These are phyloP conservation scores for Syzygium jambos DNA, from an alignment of 345 rosid genomes.

Conservation along the genomic window DNA sequence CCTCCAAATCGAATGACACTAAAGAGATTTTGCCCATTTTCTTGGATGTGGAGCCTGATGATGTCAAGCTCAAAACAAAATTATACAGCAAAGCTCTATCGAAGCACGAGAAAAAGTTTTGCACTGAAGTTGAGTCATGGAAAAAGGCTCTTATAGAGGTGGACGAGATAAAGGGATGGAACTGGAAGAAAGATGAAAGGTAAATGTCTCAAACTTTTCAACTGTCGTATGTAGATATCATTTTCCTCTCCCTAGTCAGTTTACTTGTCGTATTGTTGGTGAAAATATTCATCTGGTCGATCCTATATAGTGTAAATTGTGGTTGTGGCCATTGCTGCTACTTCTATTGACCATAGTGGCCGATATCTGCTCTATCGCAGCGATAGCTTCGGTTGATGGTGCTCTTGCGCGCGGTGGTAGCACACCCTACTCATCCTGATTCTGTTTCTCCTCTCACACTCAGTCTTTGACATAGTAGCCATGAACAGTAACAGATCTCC, in stretches of 20 bases:
- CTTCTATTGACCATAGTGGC: neutral
- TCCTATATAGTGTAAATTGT: neutral
- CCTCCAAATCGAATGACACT: neutral
- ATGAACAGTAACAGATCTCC: neutral
- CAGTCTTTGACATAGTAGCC: too few relatives aligned
- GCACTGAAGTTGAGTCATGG: neutral
- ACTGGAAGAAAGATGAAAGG: fast-evolving
- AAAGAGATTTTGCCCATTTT: neutral
- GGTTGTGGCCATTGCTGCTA: neutral
- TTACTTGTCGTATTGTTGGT: too few relatives aligned
- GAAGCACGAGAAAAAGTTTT: fast-evolving
- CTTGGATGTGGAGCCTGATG: neutral
- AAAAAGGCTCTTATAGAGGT: neutral
- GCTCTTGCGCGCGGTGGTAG: too few relatives aligned
- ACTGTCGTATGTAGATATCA: fast-evolving
- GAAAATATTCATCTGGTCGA: neutral
- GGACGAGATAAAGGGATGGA: neutral
- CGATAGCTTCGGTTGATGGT: too few relatives aligned
- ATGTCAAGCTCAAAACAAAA: neutral
- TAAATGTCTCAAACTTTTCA: neutral
- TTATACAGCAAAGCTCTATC: neutral
- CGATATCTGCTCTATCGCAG: neutral
- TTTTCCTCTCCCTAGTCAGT: too few relatives aligned
- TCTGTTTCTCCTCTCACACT: too few relatives aligned
- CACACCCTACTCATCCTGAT: too few relatives aligned